Evolutionary conservation across 805 yeast species (phyloP).

Genomic region (Saturnispora quitensis): DNA sequence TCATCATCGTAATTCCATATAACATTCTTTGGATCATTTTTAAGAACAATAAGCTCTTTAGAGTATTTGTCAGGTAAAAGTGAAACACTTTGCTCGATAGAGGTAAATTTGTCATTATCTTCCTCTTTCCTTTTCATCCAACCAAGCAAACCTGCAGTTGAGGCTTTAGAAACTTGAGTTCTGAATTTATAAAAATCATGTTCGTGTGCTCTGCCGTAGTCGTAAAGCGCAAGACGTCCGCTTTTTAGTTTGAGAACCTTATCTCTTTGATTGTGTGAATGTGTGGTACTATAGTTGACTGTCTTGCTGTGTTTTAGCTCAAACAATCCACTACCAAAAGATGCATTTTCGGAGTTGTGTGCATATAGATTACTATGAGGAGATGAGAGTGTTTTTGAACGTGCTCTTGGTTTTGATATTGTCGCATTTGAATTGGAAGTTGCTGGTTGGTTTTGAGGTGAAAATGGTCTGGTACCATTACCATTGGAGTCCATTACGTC

Average conservation of each 20-base stretch:
- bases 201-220: constrained; percentile 27
- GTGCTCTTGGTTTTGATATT: constrained; percentile 3
- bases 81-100: constrained; percentile 27
- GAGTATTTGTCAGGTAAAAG: constrained; percentile 31
- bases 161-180: constrained; percentile 25
- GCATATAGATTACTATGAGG: background rate
- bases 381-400: constrained; percentile 11
- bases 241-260: constrained; percentile 20
- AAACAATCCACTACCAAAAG: background rate
- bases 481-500: background rate
- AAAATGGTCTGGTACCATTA: background rate
- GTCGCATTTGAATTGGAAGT: background rate
- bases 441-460: background rate
- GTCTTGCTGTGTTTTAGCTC: constrained; percentile 23
- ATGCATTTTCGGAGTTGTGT: background rate
- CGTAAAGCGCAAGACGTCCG: constrained; percentile 23
- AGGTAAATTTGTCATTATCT: constrained; percentile 19
- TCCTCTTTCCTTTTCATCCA: constrained; percentile 29
- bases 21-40: constrained; percentile 30
- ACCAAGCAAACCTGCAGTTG: constrained; percentile 21
- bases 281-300: constrained; percentile 17
- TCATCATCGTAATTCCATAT: constrained; percentile 33
- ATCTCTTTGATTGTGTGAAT: constrained; percentile 20
- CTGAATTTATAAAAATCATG: constrained; percentile 28
- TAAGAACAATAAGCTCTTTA: constrained; percentile 26